Percentiles rank a stretch among this genome's conserved stretches.
These are phyloP conservation scores for Quercus mongolica DNA, from an alignment of 306 rosid species.

Conservation along the genomic window DNA sequence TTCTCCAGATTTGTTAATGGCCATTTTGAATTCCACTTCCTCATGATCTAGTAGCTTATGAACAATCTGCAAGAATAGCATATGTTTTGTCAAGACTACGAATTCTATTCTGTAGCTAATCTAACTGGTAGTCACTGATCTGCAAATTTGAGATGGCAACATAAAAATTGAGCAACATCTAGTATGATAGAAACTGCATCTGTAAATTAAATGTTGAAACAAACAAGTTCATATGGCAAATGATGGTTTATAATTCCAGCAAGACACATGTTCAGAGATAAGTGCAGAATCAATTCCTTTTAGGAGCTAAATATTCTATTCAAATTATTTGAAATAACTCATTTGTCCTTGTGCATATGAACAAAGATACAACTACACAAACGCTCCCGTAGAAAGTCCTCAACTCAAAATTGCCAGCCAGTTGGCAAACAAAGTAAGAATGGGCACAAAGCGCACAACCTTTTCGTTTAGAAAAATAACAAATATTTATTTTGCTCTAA, in stretches of 20 bases:
- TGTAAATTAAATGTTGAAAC: too few species aligned
- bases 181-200: too few species aligned
- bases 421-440: background rate
- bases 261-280: too few species aligned
- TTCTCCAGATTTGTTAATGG: constrained; percentile 60
- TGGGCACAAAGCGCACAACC: background rate
- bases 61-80: constrained; percentile 47
- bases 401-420: background rate
- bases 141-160: background rate
- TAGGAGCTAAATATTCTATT: too few species aligned
- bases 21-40: constrained; percentile 35
- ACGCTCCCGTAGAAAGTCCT: background rate
- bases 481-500: background rate
- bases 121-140: constrained; percentile 5
- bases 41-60: constrained; percentile 42
- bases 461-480: too few species aligned
- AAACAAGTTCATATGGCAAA: too few species aligned
- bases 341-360: too few species aligned
- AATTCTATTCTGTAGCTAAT: background rate
- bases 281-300: too few species aligned
- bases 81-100: background rate
- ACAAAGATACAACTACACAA: background rate
- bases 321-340: too few species aligned
- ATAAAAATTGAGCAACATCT: too few species aligned
- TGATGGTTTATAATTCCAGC: background rate